A percentile compares a stretch with the other conserved stretches of the same genome.
Conservation (phyloP, 768 basidiomycete species). For the Lyophyllum atratum region DNA sequence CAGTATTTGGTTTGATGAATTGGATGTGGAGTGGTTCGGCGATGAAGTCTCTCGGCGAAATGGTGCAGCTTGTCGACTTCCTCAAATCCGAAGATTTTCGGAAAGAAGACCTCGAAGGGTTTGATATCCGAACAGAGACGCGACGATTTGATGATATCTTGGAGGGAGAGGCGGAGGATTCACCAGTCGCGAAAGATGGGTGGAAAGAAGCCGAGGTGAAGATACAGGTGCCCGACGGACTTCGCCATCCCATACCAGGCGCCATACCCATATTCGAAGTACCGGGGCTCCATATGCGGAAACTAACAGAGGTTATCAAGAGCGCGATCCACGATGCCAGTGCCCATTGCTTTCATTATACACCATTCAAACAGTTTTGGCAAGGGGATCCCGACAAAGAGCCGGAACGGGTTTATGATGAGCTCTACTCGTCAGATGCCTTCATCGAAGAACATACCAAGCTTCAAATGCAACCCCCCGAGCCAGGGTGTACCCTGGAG, state of each 20-base stretch:
- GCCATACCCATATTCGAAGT: conserved; percentile 23
- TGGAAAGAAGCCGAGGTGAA: conserved; percentile 15
- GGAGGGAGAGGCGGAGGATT: background rate
- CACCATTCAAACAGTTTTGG: conserved; percentile 23
- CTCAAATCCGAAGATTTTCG: conserved; percentile 19
- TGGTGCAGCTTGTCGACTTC: conserved; percentile 14
- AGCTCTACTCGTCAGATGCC: conserved; percentile 26
- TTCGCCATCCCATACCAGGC: conserved; percentile 5
- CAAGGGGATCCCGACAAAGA: conserved; percentile 10
- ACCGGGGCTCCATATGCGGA: conserved; percentile 22
- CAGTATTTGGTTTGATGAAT: conserved; percentile 19
- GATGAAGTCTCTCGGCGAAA: conserved; percentile 17
- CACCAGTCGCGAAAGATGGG: background rate
- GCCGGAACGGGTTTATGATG: conserved; percentile 22
- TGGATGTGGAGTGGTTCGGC: conserved; percentile 24
- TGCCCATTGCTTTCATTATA: conserved; percentile 17
- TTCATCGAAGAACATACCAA: conserved; percentile 21
- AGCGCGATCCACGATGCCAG: conserved; percentile 11
- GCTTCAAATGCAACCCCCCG: conserved; percentile 17
- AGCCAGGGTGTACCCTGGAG: conserved; percentile 19
- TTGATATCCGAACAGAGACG: conserved; percentile 15
- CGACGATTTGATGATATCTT: conserved; percentile 12
- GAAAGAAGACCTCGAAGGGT: conserved; percentile 8
- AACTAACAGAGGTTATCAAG: conserved; percentile 23
- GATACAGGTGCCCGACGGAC: conserved; percentile 17